Conservation (phyloP, 305 asterid species). For the Fraxinus albicans region DNA sequence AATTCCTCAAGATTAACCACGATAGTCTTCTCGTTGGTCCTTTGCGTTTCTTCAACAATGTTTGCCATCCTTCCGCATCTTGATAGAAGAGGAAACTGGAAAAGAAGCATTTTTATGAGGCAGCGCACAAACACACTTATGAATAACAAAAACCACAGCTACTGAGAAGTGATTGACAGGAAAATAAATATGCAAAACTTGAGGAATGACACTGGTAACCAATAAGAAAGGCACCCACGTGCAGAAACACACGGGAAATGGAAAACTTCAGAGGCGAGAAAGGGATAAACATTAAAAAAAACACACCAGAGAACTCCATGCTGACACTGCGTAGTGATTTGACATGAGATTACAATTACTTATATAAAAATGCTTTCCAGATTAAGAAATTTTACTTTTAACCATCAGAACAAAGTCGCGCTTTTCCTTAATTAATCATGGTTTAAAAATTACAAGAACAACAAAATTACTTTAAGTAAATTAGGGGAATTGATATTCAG, state of each 20-base stretch:
- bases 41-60: slow-evolving; percentile 52
- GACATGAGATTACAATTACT: neutral
- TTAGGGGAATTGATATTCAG: neutral
- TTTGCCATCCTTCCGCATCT: slow-evolving; percentile 77
- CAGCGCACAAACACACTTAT: neutral
- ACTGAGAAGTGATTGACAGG: neutral
- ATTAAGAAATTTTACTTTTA: neutral
- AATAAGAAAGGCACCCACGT: neutral
- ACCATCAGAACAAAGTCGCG: neutral
- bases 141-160: neutral
- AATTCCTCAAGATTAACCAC: slow-evolving; percentile 54
- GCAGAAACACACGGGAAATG: neutral
- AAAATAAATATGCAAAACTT: neutral
- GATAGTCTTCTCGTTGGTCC: slow-evolving; percentile 29
- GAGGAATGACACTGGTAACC: neutral
- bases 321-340: neutral
- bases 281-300: neutral
- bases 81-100: slow-evolving; percentile 92
- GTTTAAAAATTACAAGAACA: neutral
- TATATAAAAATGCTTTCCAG: neutral
- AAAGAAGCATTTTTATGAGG: slow-evolving; percentile 28
- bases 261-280: neutral
- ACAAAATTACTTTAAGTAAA: neutral
- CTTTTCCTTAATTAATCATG: neutral
- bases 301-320: neutral